These are phyloP conservation scores for Lepidium aucheri DNA, from an alignment of 345 rosid genomes.

Conservation along the genomic window DNA sequence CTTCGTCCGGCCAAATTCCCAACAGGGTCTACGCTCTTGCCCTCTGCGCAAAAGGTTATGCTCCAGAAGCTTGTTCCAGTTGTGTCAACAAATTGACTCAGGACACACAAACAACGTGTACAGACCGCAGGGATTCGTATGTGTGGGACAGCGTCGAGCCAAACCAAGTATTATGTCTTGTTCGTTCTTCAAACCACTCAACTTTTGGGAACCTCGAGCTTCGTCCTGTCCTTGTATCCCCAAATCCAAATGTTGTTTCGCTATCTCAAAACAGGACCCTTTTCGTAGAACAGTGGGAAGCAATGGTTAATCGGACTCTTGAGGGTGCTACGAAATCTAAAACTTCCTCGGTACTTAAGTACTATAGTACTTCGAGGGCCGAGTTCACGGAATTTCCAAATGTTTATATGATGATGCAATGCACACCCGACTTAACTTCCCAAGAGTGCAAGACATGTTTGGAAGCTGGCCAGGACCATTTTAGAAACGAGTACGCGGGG, in stretches of 20 bases:
- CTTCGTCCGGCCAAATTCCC: slow-evolving; percentile 6
- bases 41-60: slow-evolving; percentile 26
- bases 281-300: slow-evolving; percentile 24
- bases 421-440: slow-evolving; percentile 39
- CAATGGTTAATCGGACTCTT: neutral
- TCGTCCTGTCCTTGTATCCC: neutral
- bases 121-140: slow-evolving; percentile 21
- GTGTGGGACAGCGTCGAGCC: neutral
- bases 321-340: neutral
- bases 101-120: neutral
- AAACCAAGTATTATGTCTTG: slow-evolving; percentile 9
- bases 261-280: neutral
- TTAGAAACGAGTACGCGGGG: neutral
- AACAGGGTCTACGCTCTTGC: slow-evolving; percentile 21
- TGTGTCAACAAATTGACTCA: neutral
- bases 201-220: slow-evolving; percentile 19
- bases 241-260: neutral
- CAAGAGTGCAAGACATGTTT: slow-evolving; percentile 24
- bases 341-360: slow-evolving; percentile 15
- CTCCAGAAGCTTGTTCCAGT: slow-evolving; percentile 1
- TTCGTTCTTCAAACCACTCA: slow-evolving; percentile 24
- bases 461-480: neutral
- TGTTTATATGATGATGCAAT: slow-evolving; percentile 29
- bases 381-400: neutral
- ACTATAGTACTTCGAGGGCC: slow-evolving; percentile 21